Evolutionary conservation across 2,329 filamentous ascomycete genomes (phyloP), one percentile per base, ranked within the genome.

Genomic region (Pestalotiopsis sp.): DNA sequence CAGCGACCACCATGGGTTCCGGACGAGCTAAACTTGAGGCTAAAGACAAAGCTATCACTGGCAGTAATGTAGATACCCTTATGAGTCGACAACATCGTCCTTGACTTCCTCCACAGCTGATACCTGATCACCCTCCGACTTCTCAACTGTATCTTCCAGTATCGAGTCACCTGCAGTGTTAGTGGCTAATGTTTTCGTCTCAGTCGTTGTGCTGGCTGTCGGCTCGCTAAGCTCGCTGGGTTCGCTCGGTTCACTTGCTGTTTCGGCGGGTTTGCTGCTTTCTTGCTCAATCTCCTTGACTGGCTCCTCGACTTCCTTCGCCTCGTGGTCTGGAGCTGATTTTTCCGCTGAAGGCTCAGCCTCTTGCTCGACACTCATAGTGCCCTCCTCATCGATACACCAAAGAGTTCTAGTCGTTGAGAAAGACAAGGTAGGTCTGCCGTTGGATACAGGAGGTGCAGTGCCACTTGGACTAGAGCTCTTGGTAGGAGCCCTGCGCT

Each of bases 401-500:
- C 84, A 90, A 41, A 87, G 72, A 0, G 83, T 86, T 49, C 83
- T 79, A 1, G 86, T 81, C 31, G 79, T 75, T 0, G 83, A 85
- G 69, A 89, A 84, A 20, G 80, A 82, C 59, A 89, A 76, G 2
- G 78, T 76, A n/a, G 81, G 78, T 13, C 76, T 72, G 67, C 76
- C 74, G 62, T 79, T 78, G 41, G 76, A 73, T 7, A 76, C 74
- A 5, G 76, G 69, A 38, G 73, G 65, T 60, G 76, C 70, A 59
- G 7, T 72, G 70, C 76, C 45, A 75, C 79, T 39, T 78, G 83
- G 2, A 80, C 81, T 71, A 27, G 84, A 78, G 70, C 81, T 83
- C 80, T 83, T 87, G 12, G 86, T 84, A 38, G 90, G 88, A 27
- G 92, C 89, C 77, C 94, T 88, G 73, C 94, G 89, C 73, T 94